Evolutionary conservation across 192 early-diverging fungal species (phyloP).

Genomic region (Rhizophagus sp.): DNA sequence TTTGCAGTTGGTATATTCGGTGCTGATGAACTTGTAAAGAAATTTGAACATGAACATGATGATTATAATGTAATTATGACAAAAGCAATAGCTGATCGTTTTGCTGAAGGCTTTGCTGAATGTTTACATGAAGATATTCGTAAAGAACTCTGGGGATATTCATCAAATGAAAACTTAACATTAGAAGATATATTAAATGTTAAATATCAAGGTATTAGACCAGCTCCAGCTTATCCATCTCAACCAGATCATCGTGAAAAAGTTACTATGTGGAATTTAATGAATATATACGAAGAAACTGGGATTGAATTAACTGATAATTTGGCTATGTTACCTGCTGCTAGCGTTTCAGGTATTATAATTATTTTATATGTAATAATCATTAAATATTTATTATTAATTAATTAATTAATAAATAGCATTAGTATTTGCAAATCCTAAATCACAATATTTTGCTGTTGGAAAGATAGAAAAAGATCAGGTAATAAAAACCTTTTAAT

Average conservation of each 20-base stretch:
- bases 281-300: constrained; percentile 74
- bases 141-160: constrained; percentile 89
- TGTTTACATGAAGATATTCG: constrained; percentile 87
- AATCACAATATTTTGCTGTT: constrained; percentile 90
- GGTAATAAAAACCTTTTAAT: not conserved
- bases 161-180: constrained; percentile 71
- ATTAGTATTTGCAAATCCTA: constrained; percentile 70
- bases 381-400: not conserved
- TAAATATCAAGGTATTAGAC: constrained; percentile 94
- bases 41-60: constrained; percentile 80
- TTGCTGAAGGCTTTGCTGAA: constrained; percentile 92
- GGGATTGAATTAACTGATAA: constrained; percentile 91
- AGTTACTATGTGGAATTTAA: constrained; percentile 88
- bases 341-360: constrained; percentile 77
- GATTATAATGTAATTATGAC: constrained; percentile 94
- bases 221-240: constrained; percentile 92
- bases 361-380: constrained; percentile 30
- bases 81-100: constrained; percentile 91
- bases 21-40: constrained; percentile 80
- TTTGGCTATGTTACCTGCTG: constrained; percentile 91
- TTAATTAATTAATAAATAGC: constrained; percentile 1
- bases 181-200: constrained; percentile 84
- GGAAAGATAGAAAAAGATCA: constrained; percentile 95
- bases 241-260: constrained; percentile 97
- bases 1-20: constrained; percentile 93